A percentile compares a stretch with the other conserved stretches of the same genome.
phyloP scores from a whole-genome alignment of 2,329 filamentous ascomycete species.

The Davidsoniella australis region DNA sequence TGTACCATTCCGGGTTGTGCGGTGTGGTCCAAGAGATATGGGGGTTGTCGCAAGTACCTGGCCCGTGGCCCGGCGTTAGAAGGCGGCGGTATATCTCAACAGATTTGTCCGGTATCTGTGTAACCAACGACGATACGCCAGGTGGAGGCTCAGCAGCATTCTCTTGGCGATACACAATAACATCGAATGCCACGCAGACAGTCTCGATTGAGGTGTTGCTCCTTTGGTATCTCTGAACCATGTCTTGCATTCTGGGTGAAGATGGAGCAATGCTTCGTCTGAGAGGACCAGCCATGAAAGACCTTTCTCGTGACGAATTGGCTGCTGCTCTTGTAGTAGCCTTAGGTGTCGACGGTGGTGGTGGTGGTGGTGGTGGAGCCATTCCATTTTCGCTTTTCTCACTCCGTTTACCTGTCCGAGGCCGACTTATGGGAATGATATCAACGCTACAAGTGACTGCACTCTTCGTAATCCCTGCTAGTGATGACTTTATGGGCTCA shows the following conservation, averaged over 20 bases:
- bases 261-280: neutral
- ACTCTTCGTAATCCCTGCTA: no score
- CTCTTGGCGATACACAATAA: constrained; percentile 6
- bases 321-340: no score
- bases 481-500: no score
- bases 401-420: no score
- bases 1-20: neutral
- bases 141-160: neutral
- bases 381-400: no score
- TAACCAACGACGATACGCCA: constrained; percentile 2
- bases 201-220: neutral
- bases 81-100: constrained; percentile 4
- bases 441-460: no score
- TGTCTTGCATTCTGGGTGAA: neutral
- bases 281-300: neutral
- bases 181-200: neutral
- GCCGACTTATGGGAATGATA: no score
- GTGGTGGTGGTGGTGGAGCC: no score
- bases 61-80: constrained; percentile 1
- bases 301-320: no score
- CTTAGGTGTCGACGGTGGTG: no score
- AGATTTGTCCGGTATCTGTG: constrained; percentile 1
- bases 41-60: neutral
- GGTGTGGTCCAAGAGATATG: constrained; percentile 2
- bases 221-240: neutral